Percentiles rank a stretch among this genome's conserved stretches.
phyloP scores from a whole-genome alignment of 2,329 filamentous ascomycete genomes.

The Epichloe glyceriae region DNA sequence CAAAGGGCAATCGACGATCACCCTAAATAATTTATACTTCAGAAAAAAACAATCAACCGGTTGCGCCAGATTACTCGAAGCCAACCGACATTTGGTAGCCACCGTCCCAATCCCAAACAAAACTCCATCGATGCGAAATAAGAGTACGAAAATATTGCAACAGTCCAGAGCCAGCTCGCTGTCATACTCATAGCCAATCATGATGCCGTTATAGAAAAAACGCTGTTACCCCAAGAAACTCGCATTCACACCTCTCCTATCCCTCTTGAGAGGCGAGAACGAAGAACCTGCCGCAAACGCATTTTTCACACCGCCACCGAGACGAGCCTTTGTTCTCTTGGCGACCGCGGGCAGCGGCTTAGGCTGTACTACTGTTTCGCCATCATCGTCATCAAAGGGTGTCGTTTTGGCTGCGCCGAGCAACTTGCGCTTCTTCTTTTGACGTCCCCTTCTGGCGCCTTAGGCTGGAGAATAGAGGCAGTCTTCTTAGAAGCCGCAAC shows the following conservation, averaged over 20 bases:
- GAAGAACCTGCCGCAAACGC: conserved; percentile 36
- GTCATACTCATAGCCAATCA: background rate
- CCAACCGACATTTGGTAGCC: no score
- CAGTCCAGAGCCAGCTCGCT: background rate
- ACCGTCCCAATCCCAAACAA: background rate
- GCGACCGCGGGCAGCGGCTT: background rate
- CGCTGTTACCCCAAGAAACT: conserved; percentile 39
- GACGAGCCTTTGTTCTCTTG: conserved; percentile 7
- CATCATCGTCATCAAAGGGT: conserved; percentile 57
- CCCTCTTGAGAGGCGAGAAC: conserved; percentile 63
- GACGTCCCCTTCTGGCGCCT: conserved; percentile 22
- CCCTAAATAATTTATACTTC: no score
- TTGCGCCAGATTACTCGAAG: no score
- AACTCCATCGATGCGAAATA: background rate
- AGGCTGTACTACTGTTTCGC: conserved; percentile 21
- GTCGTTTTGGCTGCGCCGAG: conserved; percentile 49
- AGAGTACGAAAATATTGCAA: background rate
- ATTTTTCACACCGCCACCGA: conserved; percentile 22
- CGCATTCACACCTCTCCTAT: conserved; percentile 48
- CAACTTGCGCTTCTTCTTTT: conserved; percentile 64
- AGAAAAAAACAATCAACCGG: no score
- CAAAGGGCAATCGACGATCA: no score
- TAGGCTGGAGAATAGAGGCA: conserved; percentile 6
- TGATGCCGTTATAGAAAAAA: background rate
- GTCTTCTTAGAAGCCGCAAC: conserved; percentile 6